A percentile compares a stretch with the other conserved stretches of the same genome.
phyloP scores from a whole-genome alignment of 2,329 filamentous ascomycete species.

The Dactylonectria macrodidyma region DNA sequence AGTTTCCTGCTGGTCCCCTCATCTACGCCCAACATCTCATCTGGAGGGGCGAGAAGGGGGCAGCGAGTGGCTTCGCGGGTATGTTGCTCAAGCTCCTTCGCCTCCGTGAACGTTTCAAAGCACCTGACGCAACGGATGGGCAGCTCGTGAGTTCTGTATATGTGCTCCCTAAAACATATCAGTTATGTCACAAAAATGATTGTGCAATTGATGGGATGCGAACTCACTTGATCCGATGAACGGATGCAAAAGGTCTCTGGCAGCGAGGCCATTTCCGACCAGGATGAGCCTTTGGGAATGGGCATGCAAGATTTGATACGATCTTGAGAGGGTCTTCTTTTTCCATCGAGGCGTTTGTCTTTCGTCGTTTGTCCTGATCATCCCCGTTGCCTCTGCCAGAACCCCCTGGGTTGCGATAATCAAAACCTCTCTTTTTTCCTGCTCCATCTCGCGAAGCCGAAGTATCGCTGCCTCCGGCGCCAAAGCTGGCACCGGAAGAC shows the following conservation, averaged over 20 bases:
- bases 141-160: conserved; percentile 26
- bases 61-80: conserved; percentile 19
- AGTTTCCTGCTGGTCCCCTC: conserved; percentile 14
- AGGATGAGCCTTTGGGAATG: conserved; percentile 32
- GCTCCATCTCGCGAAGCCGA: background rate
- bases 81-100: conserved; percentile 24
- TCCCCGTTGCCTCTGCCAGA: conserved; percentile 27
- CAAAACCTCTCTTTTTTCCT: conserved; percentile 31
- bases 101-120: conserved; percentile 13
- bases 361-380: conserved; percentile 36
- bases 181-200: background rate
- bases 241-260: conserved; percentile 23
- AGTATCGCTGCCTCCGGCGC: background rate
- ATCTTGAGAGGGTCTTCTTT: background rate
- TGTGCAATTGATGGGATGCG: no score
- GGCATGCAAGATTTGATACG: conserved; percentile 27
- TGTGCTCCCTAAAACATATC: conserved; percentile 27
- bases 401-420: conserved; percentile 10
- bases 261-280: conserved; percentile 16
- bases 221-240: conserved; percentile 34
- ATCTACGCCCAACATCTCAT: conserved; percentile 23
- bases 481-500: background rate
- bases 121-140: conserved; percentile 34
- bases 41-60: conserved; percentile 4
- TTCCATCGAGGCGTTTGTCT: background rate